phyloP scores from a whole-genome alignment of 73 alveolate genomes.

The Paramecium tetraurelia region DNA sequence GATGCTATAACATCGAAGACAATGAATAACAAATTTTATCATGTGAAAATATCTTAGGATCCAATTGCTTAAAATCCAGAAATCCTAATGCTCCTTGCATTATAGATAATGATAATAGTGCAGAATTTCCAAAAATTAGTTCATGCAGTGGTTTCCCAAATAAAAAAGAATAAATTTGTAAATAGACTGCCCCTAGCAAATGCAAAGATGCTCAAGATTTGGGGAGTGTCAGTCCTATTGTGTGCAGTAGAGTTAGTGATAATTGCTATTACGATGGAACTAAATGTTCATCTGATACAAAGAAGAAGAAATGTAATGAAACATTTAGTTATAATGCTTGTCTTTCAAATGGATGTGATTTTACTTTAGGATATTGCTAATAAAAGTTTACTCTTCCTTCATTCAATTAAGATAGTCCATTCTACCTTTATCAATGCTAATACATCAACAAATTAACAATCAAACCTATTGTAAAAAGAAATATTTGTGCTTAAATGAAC shows the following conservation, averaged over 20 bases:
- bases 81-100: not conserved
- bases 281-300: not conserved
- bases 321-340: constrained; percentile 5
- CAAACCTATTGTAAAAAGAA: not conserved
- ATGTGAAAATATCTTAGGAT: not conserved
- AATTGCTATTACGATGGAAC: constrained; percentile 5
- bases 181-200: not conserved
- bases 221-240: not conserved
- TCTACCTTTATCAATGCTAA: not conserved
- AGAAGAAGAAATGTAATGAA: constrained; percentile 1
- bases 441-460: not conserved
- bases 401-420: not conserved
- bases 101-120: not conserved
- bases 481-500: not conserved
- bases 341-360: constrained; percentile 11
- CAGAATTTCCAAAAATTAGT: not conserved
- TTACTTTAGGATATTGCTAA: not conserved
- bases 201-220: not conserved
- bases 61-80: not conserved
- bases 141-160: not conserved
- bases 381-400: not conserved
- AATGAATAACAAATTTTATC: not conserved
- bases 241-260: not conserved
- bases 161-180: not conserved
- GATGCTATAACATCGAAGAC: not conserved